A percentile compares a stretch with the other conserved stretches of the same genome.
Evolutionary conservation across 2,329 filamentous ascomycete species (phyloP).

Genomic region (Fusarium sp.): DNA sequence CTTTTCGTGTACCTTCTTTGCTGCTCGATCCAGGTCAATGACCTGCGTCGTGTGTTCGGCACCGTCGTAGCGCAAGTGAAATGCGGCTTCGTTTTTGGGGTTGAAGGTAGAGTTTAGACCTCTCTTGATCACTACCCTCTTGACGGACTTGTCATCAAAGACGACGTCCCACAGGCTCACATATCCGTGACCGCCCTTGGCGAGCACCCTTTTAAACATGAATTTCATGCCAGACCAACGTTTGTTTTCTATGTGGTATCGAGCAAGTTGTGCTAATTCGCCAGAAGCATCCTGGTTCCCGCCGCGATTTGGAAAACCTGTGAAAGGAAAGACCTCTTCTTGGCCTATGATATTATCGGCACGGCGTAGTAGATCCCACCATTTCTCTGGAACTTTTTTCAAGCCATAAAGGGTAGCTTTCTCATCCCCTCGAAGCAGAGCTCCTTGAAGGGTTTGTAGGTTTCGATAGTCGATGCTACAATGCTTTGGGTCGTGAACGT

Average conservation of each 20-base stretch:
- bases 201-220: constrained; percentile 45
- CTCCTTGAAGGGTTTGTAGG: constrained; percentile 21
- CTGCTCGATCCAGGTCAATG: constrained; percentile 38
- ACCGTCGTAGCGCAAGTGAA: constrained; percentile 46
- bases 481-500: not conserved
- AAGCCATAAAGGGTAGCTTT: constrained; percentile 21
- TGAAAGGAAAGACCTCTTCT: not conserved
- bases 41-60: constrained; percentile 48
- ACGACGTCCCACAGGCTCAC: constrained; percentile 42
- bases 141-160: constrained; percentile 37
- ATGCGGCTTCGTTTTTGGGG: constrained; percentile 31
- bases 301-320: too few species aligned
- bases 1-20: constrained; percentile 8
- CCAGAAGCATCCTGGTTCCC: not conserved
- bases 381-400: not conserved
- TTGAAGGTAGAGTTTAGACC: constrained; percentile 2
- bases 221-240: constrained; percentile 41
- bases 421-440: constrained; percentile 38
- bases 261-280: not conserved
- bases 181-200: constrained; percentile 46
- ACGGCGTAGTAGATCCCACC: not conserved
- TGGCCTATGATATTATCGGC: not conserved
- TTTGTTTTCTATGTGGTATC: not conserved
- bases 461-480: constrained; percentile 19
- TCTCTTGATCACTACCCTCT: constrained; percentile 48